Percentiles rank a stretch among this genome's conserved stretches.
Conservation (phyloP, 2,329 filamentous ascomycete genomes). For the Pseudocercospora macadamiae region DNA sequence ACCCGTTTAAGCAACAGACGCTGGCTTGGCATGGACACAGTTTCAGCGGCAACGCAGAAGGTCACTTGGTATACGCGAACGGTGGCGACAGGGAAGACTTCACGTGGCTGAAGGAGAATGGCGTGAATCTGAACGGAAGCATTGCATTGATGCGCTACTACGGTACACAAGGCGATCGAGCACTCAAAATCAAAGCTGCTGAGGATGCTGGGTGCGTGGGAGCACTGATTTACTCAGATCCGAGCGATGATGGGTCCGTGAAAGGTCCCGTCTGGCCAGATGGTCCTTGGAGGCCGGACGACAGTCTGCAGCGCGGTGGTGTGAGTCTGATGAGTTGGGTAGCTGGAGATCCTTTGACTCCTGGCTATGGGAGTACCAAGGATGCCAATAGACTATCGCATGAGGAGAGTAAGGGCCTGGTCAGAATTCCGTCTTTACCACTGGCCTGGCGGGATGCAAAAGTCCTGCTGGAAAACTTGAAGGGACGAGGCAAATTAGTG, state of each 20-base stretch:
- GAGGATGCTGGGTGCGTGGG: conserved; percentile 83
- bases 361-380: conserved; percentile 76
- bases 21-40: conserved; percentile 87
- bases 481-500: conserved; percentile 72
- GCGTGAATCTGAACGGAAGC: conserved; percentile 73
- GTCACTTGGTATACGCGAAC: conserved; percentile 88
- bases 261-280: conserved; percentile 73
- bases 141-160: conserved; percentile 84
- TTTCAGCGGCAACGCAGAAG: conserved; percentile 80
- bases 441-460: conserved; percentile 89
- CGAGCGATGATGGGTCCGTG: conserved; percentile 70
- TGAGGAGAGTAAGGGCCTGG: conserved; percentile 71
- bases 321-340: conserved; percentile 83
- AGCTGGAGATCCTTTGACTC: conserved; percentile 87
- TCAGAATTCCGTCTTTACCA: conserved; percentile 85
- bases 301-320: conserved; percentile 79
- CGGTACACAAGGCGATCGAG: conserved; percentile 71
- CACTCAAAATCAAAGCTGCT: conserved; percentile 85
- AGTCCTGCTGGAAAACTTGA: conserved; percentile 72
- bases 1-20: conserved; percentile 68
- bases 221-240: conserved; percentile 91
- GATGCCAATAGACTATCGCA: conserved; percentile 67
- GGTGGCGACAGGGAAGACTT: conserved; percentile 88
- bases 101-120: conserved; percentile 68
- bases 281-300: conserved; percentile 77